These are phyloP conservation scores for Ramaria rubella DNA, from an alignment of 768 basidiomycete genomes.

Conservation along the genomic window DNA sequence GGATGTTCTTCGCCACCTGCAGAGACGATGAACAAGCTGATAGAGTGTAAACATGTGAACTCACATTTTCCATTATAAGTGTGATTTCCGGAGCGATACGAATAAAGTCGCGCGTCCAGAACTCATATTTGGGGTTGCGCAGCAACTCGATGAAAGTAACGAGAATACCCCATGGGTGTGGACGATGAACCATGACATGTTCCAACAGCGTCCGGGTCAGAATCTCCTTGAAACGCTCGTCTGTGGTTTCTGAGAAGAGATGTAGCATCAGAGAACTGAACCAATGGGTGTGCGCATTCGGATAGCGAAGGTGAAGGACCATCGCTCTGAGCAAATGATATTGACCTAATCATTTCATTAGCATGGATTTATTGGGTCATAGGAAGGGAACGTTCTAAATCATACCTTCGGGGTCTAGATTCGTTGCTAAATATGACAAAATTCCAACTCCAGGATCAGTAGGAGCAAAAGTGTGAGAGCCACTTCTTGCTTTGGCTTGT, in stretches of 20 bases:
- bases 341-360: constrained; percentile 55
- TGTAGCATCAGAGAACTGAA: constrained; percentile 88
- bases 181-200: constrained; percentile 87
- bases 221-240: constrained; percentile 72
- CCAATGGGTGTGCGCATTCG: constrained; percentile 98
- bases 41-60: constrained; percentile 21
- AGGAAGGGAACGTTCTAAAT: no score
- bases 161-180: constrained; percentile 94
- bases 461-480: constrained; percentile 72
- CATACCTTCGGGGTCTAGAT: constrained; percentile 88
- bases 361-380: not conserved
- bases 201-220: constrained; percentile 88
- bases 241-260: constrained; percentile 75
- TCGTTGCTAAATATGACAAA: constrained; percentile 73
- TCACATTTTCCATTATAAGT: constrained; percentile 74
- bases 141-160: constrained; percentile 92
- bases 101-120: constrained; percentile 85
- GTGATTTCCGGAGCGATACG: constrained; percentile 83
- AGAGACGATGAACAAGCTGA: not conserved
- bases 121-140: constrained; percentile 83
- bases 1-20: constrained; percentile 12
- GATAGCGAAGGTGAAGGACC: constrained; percentile 92
- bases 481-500: constrained; percentile 79
- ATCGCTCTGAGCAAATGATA: constrained; percentile 91
- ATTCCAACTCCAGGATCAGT: constrained; percentile 81